phyloP scores from a whole-genome alignment of 2,329 filamentous ascomycete genomes.

The Aspergillus novofumigatus region DNA sequence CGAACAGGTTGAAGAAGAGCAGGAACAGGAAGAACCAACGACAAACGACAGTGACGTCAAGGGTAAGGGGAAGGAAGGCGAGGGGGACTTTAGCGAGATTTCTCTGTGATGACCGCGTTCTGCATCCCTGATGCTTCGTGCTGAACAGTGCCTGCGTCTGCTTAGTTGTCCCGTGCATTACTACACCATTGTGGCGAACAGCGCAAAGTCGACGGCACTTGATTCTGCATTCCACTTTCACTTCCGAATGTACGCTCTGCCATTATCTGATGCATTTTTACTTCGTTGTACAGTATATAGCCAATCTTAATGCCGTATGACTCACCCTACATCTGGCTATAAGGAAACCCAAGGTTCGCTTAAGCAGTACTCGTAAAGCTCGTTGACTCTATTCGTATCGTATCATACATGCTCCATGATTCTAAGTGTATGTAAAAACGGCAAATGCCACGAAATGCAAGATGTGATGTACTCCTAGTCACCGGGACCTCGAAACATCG shows the following conservation, averaged over 20 bases:
- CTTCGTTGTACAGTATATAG: conserved; percentile 14
- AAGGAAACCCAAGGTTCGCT: background rate
- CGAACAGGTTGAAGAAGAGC: conserved; percentile 13
- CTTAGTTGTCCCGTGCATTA: background rate
- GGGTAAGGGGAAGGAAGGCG: conserved; percentile 28
- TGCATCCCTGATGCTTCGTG: conserved; percentile 10
- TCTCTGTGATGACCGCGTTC: conserved; percentile 22
- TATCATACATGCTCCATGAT: background rate
- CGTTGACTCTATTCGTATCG: background rate
- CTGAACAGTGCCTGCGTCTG: background rate
- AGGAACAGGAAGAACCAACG: conserved; percentile 17
- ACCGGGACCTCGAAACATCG: background rate
- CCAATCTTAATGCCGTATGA: conserved; percentile 3
- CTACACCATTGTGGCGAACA: background rate
- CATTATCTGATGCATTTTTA: background rate
- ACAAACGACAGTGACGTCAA: conserved; percentile 15
- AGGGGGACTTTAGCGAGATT: conserved; percentile 34
- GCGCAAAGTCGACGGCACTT: background rate
- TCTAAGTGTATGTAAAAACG: background rate
- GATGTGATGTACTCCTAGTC: background rate
- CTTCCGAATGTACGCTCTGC: background rate
- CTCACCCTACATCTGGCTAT: background rate
- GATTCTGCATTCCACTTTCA: background rate
- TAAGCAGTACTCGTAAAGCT: background rate
- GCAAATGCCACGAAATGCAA: background rate